Conservation (phyloP, 305 asterid species). For the Fraxinus albicans region DNA sequence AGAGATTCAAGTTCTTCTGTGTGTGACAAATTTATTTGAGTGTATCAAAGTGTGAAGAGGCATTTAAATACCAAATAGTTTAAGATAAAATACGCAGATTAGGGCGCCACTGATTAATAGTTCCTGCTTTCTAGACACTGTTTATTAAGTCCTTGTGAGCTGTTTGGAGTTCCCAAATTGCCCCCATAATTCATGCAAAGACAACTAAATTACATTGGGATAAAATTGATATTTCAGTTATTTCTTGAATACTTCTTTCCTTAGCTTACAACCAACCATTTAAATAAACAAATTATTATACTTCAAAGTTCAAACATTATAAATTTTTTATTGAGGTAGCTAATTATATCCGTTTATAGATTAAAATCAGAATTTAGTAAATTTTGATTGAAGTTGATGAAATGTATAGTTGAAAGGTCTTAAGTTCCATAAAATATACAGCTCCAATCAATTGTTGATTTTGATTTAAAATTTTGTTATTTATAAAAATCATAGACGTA, state of each 20-base stretch:
- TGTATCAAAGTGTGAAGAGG: conserved; percentile 35
- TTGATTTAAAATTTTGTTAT: too few relatives aligned
- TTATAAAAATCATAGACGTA: not conserved
- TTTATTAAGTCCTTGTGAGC: not conserved
- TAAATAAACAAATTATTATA: not conserved
- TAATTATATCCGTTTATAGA: not conserved
- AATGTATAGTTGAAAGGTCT: too few relatives aligned
- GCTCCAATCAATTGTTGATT: too few relatives aligned
- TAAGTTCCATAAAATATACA: too few relatives aligned
- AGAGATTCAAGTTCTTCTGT: conserved; percentile 29
- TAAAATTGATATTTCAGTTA: not conserved
- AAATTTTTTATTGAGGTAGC: not conserved
- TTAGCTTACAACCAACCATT: not conserved
- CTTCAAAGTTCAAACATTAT: not conserved
- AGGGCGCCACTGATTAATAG: conserved; percentile 41
- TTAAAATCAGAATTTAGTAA: too few relatives aligned
- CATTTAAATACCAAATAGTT: conserved; percentile 28
- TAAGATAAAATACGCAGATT: conserved; percentile 26
- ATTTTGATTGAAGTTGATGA: not conserved
- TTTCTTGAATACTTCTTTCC: not conserved
- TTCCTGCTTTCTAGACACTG: conserved; percentile 23
- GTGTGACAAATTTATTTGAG: conserved; percentile 29
- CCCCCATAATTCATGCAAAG: not conserved
- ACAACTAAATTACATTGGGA: not conserved
- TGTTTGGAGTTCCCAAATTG: not conserved